Base-by-base conservation (phyloP, 2,329 filamentous ascomycete genomes). In the Periconia digitata region DNA sequence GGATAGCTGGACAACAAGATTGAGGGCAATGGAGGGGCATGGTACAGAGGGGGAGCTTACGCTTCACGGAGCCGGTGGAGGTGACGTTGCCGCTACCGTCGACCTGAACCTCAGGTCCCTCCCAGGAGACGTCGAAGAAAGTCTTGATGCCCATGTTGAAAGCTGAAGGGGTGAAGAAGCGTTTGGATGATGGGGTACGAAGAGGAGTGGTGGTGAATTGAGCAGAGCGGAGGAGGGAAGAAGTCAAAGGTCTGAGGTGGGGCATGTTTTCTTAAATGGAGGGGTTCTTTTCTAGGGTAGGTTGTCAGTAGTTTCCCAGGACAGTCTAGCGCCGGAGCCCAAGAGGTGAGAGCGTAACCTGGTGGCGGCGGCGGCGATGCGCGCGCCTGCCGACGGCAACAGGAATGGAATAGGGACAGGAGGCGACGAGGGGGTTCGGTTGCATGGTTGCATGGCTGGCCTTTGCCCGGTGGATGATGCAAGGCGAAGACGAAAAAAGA, bases 111-210 rank as follows among this genome's bases (percentile, higher is more conserved):
- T 84, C 79, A 57, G 88, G 87, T 58, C 87, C 89, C 70, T 84
- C 79, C 87, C 86, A 90, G 53, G 63, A 53, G 55, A 87, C 69
- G 56, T 92, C 86, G 78, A 92, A 91, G 79, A 77, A 90, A 78
- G 85, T 85, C 73, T 86, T 85, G 73, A 83, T 76, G 70, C 79
- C 77, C 90, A 95, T 96, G 74, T 81, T 85, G 79, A 82, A 77
- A 68, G 86, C 76, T 72, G 88, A 80, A 67, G 83, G 79, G 72
- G 81, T 78, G 71, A 86, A 86, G 59, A 74, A 73, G 72, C 81
- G 74, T 64, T 67, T 70, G 66, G 62, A 69, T 64, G 67, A 66
- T 61, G 72, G 72, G 57, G 71, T 67, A 63, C 60, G 58, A 16
- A 21, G 38, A 40, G 24, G 38, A 50, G 63, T 54, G n/a, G 50